Evolutionary conservation across 2,329 filamentous ascomycete species (phyloP), one percentile per base, ranked within the genome.

Genomic region (Podosphaera fusca): DNA sequence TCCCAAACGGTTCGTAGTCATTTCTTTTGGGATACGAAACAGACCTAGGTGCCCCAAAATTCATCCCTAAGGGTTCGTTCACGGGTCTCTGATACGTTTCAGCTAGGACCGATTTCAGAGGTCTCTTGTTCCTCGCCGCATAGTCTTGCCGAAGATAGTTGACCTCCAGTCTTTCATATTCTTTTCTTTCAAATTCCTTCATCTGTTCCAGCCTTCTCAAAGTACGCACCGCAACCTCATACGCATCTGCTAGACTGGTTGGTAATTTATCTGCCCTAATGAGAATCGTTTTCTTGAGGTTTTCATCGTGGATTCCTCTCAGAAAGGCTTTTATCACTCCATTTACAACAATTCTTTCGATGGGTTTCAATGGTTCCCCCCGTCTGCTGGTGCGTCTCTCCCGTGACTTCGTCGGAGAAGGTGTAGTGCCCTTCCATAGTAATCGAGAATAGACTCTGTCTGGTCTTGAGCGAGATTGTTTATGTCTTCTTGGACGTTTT

Each of bases 101-200:
- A 38, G 35, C 35, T 38, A 38, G 35, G 35, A 38, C 35, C 35
- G 35, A 38, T 38, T 10, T 38, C 10, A 38, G 35, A 38, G 35
- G 35, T 38, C 35, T 38, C 35, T 38, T 38, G 35, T 38, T 38
- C 35, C 35, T 38, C 35, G 35, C 35, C 35, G 35, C 35, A 38
- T 38, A 38, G 35, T 38, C 35, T 38, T 38, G 35, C 35, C 35
- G 35, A 38, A 38, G 35, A 38, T 38, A 38, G 35, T 38, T 38
- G 35, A 38, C 35, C 35, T 38, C 35, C 35, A 38, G 35, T 38
- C 35, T 38, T 38, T 38, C 35, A 55, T 64, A 34, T 52, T 31
- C 49, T 52, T 34, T 31, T 34, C n/a, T 34, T 52, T 34, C 30
- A 14, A 34, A 10, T 52, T 7, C 49, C 49, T 9, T 34, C 49